Base-by-base conservation (phyloP, 192 early-diverging fungal species). In the Podila verticillata region DNA sequence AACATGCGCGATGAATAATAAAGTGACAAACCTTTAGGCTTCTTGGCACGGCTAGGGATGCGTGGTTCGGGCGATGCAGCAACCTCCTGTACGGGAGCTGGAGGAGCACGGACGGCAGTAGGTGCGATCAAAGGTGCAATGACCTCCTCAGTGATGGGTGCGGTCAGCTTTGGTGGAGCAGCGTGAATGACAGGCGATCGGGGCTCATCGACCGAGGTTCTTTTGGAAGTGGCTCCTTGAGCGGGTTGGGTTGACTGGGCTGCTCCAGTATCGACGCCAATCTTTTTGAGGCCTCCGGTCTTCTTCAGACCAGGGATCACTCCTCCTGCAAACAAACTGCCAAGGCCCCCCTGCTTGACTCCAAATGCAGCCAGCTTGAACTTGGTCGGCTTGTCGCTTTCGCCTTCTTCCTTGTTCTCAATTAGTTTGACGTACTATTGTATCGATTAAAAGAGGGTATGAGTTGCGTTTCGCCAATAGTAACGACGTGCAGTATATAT, bases 331-430 rank as follows among this genome's bases (percentile, higher is more conserved):
- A 95, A 90, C 35, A 95, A 74, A 44, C 89, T 87, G 47, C 93
- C 93, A 65, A 95, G 83, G 28, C 93, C 93, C 68, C 92, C 93
- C 75, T 92, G 89, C 68, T 93, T 91, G 10, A 95, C 92, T 70
- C 93, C 93, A 63, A 91, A 93, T 0, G 91, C 91, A 9, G 92
- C 92, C 60, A 95, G 82, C 63, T 84, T 92, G 74, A 91, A 92
- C 10, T 82, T 82, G 34, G 65, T 44, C 26, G 73, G 69, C n/a
- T 74, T 68, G 35, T 84, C 83, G 20, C 22, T 65, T 10, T 60
- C 35, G 1, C 64, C 72, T 59, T 39, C 68, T 15, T 78, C 64
- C 59, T 84, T 75, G 30, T 61, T 49, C 32, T 81, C 83, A 29
- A 77, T 65, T n/a, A 77, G 31, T 31, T 84, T 84, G 48, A 84